Percentiles rank a stretch among this genome's conserved stretches.
Conservation (phyloP, 305 asterid genomes). For the Solanum hybrid region DNA sequence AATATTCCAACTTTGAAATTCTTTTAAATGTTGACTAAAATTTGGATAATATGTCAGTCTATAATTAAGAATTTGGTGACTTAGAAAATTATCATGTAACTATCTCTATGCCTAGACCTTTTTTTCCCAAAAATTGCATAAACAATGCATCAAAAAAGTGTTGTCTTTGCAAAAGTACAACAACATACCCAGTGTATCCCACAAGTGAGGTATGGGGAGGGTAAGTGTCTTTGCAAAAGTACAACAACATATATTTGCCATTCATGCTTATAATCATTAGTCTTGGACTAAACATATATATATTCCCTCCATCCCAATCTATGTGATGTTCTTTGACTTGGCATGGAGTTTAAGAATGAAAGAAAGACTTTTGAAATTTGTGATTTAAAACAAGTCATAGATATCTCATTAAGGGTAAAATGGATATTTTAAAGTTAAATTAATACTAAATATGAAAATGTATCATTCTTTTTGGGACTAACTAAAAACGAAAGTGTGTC, state of each 20-base stretch:
- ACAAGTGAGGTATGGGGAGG: not conserved
- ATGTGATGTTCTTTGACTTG: not conserved
- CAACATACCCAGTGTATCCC: not conserved
- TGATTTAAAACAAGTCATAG: not conserved
- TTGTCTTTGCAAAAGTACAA: not conserved
- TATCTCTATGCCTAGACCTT: not conserved
- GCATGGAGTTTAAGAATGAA: not conserved
- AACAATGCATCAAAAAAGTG: not conserved
- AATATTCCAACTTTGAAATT: not conserved
- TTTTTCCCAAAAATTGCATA: not conserved
- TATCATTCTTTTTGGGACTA: not conserved
- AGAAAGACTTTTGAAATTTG: not conserved
- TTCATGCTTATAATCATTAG: not conserved
- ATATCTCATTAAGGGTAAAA: not conserved
- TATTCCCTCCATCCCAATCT: not conserved
- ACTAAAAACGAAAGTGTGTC: not conserved
- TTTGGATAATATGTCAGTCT: not conserved
- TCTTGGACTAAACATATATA: not conserved
- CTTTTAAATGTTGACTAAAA: not conserved
- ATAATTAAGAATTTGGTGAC: not conserved
- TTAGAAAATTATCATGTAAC: not conserved
- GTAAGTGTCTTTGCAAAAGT: not conserved
- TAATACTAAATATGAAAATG: not conserved
- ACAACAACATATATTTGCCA: not conserved
- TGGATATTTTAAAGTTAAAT: not conserved